These are phyloP conservation scores for Lachnum nothofagi DNA, from an alignment of 2,329 filamentous ascomycete species.

Conservation along the genomic window DNA sequence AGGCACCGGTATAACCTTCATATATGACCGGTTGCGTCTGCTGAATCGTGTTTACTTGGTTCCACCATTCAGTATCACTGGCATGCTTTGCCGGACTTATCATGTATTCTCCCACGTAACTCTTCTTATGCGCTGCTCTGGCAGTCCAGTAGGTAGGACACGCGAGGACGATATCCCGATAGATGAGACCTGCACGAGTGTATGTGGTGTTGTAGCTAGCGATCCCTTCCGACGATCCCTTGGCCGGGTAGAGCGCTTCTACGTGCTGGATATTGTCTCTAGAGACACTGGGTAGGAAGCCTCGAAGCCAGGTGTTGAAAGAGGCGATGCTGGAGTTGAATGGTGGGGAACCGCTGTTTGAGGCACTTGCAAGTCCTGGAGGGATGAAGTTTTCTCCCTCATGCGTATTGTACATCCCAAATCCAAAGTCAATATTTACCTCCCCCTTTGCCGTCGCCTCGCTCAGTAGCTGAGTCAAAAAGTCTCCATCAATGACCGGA, in stretches of 20 bases:
- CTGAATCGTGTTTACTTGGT: constrained; percentile 49
- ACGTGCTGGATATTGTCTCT: constrained; percentile 36
- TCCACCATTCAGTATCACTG: constrained; percentile 56
- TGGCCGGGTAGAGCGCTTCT: constrained; percentile 43
- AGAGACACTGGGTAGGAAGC: constrained; percentile 48
- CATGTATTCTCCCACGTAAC: constrained; percentile 55
- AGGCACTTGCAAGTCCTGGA: constrained; percentile 38
- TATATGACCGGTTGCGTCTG: constrained; percentile 49
- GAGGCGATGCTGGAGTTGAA: constrained; percentile 47
- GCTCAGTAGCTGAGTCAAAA: constrained; percentile 45
- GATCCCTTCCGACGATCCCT: constrained; percentile 42
- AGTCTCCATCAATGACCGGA: constrained; percentile 53
- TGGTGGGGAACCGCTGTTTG: constrained; percentile 33
- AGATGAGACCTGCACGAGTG: constrained; percentile 51
- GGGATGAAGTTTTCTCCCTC: constrained; percentile 60
- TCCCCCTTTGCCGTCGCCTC: constrained; percentile 35
- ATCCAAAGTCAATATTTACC: constrained; percentile 44
- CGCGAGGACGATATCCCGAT: constrained; percentile 52
- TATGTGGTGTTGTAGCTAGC: constrained; percentile 45
- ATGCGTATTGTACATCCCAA: constrained; percentile 57
- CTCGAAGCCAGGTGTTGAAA: constrained; percentile 49
- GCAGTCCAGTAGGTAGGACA: constrained; percentile 57
- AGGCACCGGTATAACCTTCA: constrained; percentile 51
- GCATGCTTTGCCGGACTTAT: constrained; percentile 56
- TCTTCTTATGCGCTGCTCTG: constrained; percentile 37